phyloP scores from a whole-genome alignment of 2,329 filamentous ascomycete genomes.

The Cordyceps militaris region DNA sequence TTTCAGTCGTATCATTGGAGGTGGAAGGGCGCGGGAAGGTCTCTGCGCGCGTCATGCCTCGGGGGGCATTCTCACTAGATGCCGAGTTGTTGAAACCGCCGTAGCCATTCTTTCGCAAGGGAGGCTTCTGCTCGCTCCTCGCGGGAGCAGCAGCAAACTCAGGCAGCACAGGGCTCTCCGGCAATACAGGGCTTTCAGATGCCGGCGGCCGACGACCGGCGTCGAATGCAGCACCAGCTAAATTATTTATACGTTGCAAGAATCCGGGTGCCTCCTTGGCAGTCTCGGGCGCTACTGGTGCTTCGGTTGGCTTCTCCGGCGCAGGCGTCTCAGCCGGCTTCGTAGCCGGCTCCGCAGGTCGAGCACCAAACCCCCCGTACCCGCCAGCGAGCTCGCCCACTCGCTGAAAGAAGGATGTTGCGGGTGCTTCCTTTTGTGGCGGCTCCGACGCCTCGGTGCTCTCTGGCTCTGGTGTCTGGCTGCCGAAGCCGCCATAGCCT shows the following conservation, averaged over 20 bases:
- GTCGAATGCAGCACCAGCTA: conserved; percentile 8
- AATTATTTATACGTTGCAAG: conserved; percentile 14
- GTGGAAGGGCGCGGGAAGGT: conserved; percentile 43
- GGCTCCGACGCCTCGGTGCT: conserved; percentile 32
- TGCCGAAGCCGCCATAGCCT: conserved; percentile 43
- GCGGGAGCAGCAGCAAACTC: conserved; percentile 20
- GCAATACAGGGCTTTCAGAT: neutral
- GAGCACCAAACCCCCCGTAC: conserved; percentile 5
- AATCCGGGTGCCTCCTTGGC: neutral
- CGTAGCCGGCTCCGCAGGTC: neutral
- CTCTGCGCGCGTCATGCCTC: conserved; percentile 39
- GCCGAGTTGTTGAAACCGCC: conserved; percentile 49
- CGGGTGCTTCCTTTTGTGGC: conserved; percentile 18
- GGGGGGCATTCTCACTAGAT: conserved; percentile 30
- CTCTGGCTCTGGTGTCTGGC: conserved; percentile 31
- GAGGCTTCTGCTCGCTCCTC: neutral
- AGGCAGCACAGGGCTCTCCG: conserved; percentile 4
- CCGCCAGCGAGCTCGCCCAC: conserved; percentile 55
- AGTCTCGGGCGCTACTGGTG: neutral
- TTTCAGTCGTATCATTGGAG: conserved; percentile 31
- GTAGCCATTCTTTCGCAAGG: conserved; percentile 42
- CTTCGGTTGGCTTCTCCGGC: neutral
- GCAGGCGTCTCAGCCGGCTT: neutral
- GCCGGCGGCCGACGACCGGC: conserved; percentile 3
- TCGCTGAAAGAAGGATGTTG: conserved; percentile 42